Evolutionary conservation across 768 basidiomycete genomes (phyloP), one percentile per base, ranked within the genome.

Genomic region (Mycena kentingensis): DNA sequence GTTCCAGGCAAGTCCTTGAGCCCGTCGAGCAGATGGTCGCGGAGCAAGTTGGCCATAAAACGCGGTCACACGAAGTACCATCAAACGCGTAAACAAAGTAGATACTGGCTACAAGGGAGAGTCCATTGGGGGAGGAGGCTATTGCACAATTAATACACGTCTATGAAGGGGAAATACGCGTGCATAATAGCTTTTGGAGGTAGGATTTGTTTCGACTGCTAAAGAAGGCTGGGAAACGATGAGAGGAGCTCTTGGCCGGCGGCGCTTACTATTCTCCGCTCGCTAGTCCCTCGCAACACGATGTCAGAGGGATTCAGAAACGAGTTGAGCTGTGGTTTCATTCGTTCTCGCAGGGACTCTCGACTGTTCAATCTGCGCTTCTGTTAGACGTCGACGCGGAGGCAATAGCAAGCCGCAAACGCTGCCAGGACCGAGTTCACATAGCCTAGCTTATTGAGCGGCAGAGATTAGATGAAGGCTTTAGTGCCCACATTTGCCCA

Each of bases 1-100:
- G 78, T 78, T 1, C 88, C 90, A 4, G 88, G 85, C 16, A 90
- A 63, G 21, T 59, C 61, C 4, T 70, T 63, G 45, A 93, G 80
- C 10, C 79, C 76, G 5, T 71, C 70, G 47, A 91, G 73, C 21
- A 93, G 75, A 26, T 72, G 69, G 65, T 90, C 85, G 35, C 87
- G 80, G 18, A 91, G 78, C 63, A 65, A 73, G 57, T 60, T 61
- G 38, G 58, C 49, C 63, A n/a, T n/a, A n/a, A n/a, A 62, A 10
- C 6, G 15, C 8, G 7, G 8, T n/a, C 55, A 55, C 45, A 50
- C 51, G 55, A n/a, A n/a, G n/a, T n/a, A 56, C 34, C 54, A 37
- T 48, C 38, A 34, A 21, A n/a, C n/a, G n/a, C n/a, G n/a, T n/a
- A n/a, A n/a, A n/a, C n/a, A n/a, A n/a, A n/a, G n/a, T n/a, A n/a